Evolutionary conservation across 1,284 basidiomycete species (phyloP), one percentile per base, ranked within the genome.

Genomic region (Cutaneotrichosporon cutaneum): DNA sequence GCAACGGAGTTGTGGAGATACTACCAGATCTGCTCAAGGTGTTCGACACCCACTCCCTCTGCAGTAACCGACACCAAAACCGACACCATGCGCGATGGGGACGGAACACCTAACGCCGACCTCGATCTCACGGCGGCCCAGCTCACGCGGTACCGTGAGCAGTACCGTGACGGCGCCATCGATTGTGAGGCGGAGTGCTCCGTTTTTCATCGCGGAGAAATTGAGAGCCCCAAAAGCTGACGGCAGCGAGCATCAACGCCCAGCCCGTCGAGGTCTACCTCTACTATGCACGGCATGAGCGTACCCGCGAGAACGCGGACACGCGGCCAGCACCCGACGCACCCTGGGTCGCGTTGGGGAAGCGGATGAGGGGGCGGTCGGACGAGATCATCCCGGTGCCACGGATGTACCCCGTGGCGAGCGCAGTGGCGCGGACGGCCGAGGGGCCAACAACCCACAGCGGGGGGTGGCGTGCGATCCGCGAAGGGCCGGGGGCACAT

Each of bases 221-320:
- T n/a, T 18, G 27, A n/a, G 26, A 9, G 6, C 48, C 47, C 26
- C 27, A 30, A 27, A 16, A 30, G 32, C 54, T 55, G 39, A 55
- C 26, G 1, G 18, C 32, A 56, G 55, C 27, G 13, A 32, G 30
- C 10, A 58, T 58, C 56, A 65, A 65, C 58, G 18, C 42, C 3
- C 57, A 62, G 27, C 60, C 64, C 1, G 48, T 65, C 33, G 64
- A 65, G 27, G 58, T 61, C 21, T 65, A 62, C 32, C 54, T 59
- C 32, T 58, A 62, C 58, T 55, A 60, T n/a, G 64, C 64, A 0
- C 33, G 22, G 1, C 35, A 54, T n/a, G 64, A 65, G 51, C 64
- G 64, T 13, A 16, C 21, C 21, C 54, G 51, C 30, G 64, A 65
- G 53, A 54, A 45, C 27, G 14, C 11, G 1, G 64, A 65, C 55